Conservation (phyloP, 2,329 filamentous ascomycete genomes). For the Xylaria sp. region DNA sequence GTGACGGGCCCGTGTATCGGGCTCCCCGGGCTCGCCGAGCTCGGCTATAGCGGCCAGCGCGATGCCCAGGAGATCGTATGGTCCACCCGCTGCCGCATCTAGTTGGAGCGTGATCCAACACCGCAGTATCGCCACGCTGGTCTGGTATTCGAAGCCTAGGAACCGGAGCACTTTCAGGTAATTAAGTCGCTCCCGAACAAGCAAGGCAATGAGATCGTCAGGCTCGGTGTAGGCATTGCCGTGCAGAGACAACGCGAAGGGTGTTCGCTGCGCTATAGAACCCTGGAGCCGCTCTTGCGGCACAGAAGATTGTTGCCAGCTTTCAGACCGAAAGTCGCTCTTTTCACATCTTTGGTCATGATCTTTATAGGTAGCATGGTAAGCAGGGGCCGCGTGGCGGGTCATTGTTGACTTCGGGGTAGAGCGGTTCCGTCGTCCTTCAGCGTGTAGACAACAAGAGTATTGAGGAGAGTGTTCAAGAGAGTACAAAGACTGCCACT, state of each 20-base stretch:
- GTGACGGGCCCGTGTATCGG: background rate
- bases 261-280: background rate
- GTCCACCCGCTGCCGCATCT: conserved; percentile 29
- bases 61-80: conserved; percentile 25
- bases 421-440: background rate
- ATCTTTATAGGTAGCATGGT: background rate
- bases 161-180: conserved; percentile 2
- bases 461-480: background rate
- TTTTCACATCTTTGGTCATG: background rate
- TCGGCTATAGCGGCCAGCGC: conserved; percentile 33
- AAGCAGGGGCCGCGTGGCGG: background rate
- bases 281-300: background rate
- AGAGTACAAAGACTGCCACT: background rate
- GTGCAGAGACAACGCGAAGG: no score
- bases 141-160: conserved; percentile 25
- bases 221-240: background rate
- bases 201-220: background rate
- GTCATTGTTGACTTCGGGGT: conserved; percentile 9
- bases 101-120: conserved; percentile 27
- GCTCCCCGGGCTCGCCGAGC: conserved; percentile 18
- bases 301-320: background rate
- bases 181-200: conserved; percentile 4
- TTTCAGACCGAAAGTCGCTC: background rate
- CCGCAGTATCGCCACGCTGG: conserved; percentile 22
- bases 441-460: background rate